Evolutionary conservation across 768 basidiomycete species (phyloP).

Genomic region (Rhizopogon roseolus): DNA sequence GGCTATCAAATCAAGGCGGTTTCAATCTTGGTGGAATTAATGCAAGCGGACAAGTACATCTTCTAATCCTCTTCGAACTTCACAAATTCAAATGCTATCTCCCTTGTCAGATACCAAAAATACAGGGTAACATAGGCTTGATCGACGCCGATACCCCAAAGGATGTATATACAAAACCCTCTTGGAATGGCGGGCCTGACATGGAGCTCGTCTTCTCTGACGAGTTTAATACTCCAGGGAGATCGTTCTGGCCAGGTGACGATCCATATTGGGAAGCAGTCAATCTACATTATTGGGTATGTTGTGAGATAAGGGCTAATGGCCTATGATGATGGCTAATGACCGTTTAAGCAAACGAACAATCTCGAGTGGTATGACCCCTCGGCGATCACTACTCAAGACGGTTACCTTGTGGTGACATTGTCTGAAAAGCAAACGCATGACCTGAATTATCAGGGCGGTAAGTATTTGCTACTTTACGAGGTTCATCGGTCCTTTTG

Average conservation of each 20-base stretch:
- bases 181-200: slow-evolving; percentile 56
- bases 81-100: neutral
- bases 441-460: slow-evolving; percentile 40
- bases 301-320: slow-evolving; percentile 8
- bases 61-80: neutral
- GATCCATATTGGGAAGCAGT: slow-evolving; percentile 80
- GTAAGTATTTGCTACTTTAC: slow-evolving; percentile 11
- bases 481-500: slow-evolving; percentile 14
- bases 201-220: slow-evolving; percentile 67
- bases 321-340: slow-evolving; percentile 27
- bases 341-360: slow-evolving; percentile 28
- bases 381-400: slow-evolving; percentile 41
- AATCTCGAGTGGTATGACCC: slow-evolving; percentile 61
- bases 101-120: slow-evolving; percentile 43
- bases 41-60: slow-evolving; percentile 59
- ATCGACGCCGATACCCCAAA: slow-evolving; percentile 58
- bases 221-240: slow-evolving; percentile 73
- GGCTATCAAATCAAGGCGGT: slow-evolving; percentile 32
- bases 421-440: slow-evolving; percentile 42
- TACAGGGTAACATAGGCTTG: slow-evolving; percentile 50
- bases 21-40: slow-evolving; percentile 73
- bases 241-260: slow-evolving; percentile 78
- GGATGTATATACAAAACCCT: slow-evolving; percentile 47
- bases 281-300: slow-evolving; percentile 37
- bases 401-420: slow-evolving; percentile 48